Base-by-base conservation (phyloP, 2,329 filamentous ascomycete species). In the Chaetomiaceae sp. region DNA sequence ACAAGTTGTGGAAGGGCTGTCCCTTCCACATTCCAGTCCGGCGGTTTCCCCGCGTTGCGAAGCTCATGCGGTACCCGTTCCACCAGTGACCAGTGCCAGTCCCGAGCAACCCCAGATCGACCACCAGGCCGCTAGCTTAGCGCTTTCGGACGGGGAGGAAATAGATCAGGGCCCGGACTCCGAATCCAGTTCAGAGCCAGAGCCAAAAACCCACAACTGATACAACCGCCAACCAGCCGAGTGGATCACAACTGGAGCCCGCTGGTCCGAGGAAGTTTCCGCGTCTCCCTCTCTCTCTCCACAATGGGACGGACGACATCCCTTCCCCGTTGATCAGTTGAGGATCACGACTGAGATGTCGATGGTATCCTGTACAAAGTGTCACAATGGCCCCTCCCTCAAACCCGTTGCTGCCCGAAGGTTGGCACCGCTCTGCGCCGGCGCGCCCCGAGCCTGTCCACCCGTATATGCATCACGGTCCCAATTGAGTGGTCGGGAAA, bases 41-140 rank as follows among this genome's bases (percentile, higher is more conserved):
- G 51, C 25, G n/a, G 25, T 62, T 62, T 60, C 64, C 69, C 69
- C 70, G 71, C 68, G 68, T 70, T 70, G 61, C n/a, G 20, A 21
- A 20, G 23, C 23, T 20, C 23, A n/a, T n/a, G n/a, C n/a, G n/a
- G n/a, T n/a, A n/a, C n/a, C n/a, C n/a, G n/a, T n/a, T 30, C 59
- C 55, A 63, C 58, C 58, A 62, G 55, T n/a, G 10, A 7, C 30
- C 7, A 33, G 30, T 33, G 30, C 30, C 30, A 60, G 59, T 59
- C 57, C 59, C 52, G 56, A 60, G 48, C 53, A 35, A 39, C 48
- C 48, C 48, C 52, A 47, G 51, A 48, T 49, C 34, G 35, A 46
- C 30, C n/a, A n/a, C n/a, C 30, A 33, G 5, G 33, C 45, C 45
- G 30, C 45, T 44, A 42, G 42, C 41, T n/a, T 33, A 13, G 30